Conservation (phyloP, 805 yeast genomes). For the Tetrapisispora pingtungensis region DNA sequence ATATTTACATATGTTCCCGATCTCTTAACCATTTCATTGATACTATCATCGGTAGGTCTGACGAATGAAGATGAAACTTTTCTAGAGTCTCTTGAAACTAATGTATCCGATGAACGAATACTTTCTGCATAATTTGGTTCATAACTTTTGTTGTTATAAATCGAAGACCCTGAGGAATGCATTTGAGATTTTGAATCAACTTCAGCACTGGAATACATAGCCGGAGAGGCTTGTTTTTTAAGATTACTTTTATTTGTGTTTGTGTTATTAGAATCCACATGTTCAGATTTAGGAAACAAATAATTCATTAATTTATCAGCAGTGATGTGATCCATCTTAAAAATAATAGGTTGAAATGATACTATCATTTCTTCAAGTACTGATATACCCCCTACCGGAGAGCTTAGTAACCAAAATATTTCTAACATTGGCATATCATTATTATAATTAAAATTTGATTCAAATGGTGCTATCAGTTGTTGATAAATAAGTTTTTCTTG, state of each 20-base stretch:
- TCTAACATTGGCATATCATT: slow-evolving; percentile 30
- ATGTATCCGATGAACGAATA: neutral
- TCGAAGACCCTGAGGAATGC: neutral
- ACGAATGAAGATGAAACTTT: slow-evolving; percentile 9
- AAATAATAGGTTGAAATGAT: slow-evolving; percentile 41
- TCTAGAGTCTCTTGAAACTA: slow-evolving; percentile 5
- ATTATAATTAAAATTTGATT: slow-evolving; percentile 13
- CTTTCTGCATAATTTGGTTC: neutral
- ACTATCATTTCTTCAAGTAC: slow-evolving; percentile 43
- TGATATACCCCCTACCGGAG: slow-evolving; percentile 57
- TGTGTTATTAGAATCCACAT: neutral
- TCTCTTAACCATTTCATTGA: slow-evolving; percentile 58
- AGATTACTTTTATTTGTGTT: neutral
- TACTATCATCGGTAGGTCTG: slow-evolving; percentile 25
- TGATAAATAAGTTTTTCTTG: slow-evolving; percentile 40
- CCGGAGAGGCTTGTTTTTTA: neutral
- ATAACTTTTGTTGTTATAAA: neutral
- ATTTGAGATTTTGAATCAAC: neutral
- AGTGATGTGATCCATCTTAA: slow-evolving; percentile 48
- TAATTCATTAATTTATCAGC: slow-evolving; percentile 40
- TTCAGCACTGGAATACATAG: neutral
- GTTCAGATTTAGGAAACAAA: slow-evolving; percentile 34
- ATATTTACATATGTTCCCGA: slow-evolving; percentile 63
- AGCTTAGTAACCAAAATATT: slow-evolving; percentile 44
- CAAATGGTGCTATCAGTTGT: slow-evolving; percentile 40